Evolutionary conservation across 768 basidiomycete genomes (phyloP).

Genomic region (Psilocybe sp.): DNA sequence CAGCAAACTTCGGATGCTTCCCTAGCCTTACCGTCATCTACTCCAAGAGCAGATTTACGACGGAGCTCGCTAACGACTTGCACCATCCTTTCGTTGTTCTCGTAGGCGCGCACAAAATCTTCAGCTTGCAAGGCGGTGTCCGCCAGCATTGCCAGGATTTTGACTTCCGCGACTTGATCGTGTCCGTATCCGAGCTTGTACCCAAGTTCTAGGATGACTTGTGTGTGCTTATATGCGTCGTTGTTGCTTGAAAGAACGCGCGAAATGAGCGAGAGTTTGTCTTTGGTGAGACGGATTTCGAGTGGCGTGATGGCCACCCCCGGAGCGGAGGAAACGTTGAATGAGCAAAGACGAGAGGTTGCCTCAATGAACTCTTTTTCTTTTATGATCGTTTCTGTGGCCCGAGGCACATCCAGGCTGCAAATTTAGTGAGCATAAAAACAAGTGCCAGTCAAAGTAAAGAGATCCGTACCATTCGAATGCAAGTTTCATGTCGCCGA

Average conservation of each 20-base stretch:
- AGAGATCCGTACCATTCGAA: constrained; percentile 78
- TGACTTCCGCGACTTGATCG: constrained; percentile 75
- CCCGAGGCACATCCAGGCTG: constrained; percentile 74
- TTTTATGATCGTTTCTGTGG: constrained; percentile 55
- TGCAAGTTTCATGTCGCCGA: constrained; percentile 94
- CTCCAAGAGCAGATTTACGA: constrained; percentile 20
- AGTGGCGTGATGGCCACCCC: constrained; percentile 83
- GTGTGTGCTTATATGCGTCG: constrained; percentile 88
- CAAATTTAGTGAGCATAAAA: background rate
- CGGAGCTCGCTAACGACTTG: constrained; percentile 53
- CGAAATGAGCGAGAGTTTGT: constrained; percentile 84
- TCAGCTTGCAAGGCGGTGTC: constrained; percentile 82
- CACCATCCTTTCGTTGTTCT: constrained; percentile 71
- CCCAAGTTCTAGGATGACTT: constrained; percentile 88
- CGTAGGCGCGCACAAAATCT: constrained; percentile 75
- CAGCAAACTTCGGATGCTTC: constrained; percentile 84
- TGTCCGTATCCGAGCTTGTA: constrained; percentile 81
- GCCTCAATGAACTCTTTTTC: constrained; percentile 97
- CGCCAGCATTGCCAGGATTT: constrained; percentile 86
- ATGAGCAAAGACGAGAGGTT: constrained; percentile 92
- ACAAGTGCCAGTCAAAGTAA: constrained; percentile 4
- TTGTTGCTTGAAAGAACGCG: constrained; percentile 80
- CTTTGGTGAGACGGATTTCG: constrained; percentile 89
- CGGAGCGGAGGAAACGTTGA: constrained; percentile 73
- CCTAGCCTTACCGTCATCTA: constrained; percentile 38